Percentiles rank a stretch among this genome's conserved stretches.
Evolutionary conservation across 2,329 filamentous ascomycete genomes (phyloP).

Genomic region (Colletotrichum sidae): DNA sequence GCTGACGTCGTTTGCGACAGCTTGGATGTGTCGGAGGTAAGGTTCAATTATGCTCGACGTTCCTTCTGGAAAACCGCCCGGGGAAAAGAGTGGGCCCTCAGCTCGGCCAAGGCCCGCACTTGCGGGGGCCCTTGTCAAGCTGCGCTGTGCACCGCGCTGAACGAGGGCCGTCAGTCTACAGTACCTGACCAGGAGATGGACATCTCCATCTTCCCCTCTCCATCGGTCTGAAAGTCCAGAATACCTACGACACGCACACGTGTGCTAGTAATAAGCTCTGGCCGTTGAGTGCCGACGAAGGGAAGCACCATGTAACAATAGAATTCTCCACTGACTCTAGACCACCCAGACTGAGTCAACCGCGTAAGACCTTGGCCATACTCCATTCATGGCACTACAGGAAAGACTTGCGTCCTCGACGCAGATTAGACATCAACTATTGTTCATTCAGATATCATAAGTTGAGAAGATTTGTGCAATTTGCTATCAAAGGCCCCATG

Average conservation of each 20-base stretch:
- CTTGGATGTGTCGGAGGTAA: slow-evolving; percentile 11
- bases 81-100: slow-evolving; percentile 7
- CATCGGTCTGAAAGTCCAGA: no score
- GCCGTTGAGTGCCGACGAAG: slow-evolving; percentile 1
- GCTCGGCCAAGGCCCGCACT: slow-evolving; percentile 9
- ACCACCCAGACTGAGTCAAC: no score
- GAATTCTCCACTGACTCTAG: no score
- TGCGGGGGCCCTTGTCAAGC: slow-evolving; percentile 13
- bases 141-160: background rate
- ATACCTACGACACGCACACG: no score
- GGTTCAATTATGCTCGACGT: slow-evolving; percentile 31
- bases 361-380: no score
- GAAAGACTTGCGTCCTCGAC: no score
- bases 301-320: background rate
- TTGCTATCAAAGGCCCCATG: background rate
- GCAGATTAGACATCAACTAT: no score
- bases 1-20: slow-evolving; percentile 3
- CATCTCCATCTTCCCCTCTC: slow-evolving; percentile 2
- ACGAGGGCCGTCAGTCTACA: no score
- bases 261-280: background rate
- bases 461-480: slow-evolving; percentile 1
- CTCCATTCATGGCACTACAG: no score
- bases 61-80: slow-evolving; percentile 15
- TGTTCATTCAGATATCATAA: no score
- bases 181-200: slow-evolving; percentile 1